Evolutionary conservation across 495 filamentous ascomycete species (phyloP), one percentile per base, ranked within the genome.

Genomic region (Halenospora varia): DNA sequence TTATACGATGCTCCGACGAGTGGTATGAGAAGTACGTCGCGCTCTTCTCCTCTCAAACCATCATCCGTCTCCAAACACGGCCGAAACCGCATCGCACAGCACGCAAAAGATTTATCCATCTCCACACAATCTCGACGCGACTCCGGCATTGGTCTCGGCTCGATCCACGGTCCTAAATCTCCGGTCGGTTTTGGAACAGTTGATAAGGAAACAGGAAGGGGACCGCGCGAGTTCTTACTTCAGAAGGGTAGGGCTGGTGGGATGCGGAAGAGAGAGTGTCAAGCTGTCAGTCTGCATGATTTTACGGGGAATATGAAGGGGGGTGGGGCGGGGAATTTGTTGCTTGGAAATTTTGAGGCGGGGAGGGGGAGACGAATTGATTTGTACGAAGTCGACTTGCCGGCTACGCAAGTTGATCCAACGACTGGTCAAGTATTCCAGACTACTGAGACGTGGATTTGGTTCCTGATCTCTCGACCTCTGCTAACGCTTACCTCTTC

Each of bases 301-400:
- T 62, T 66, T 17, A 57, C 52, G n/a, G 56, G 48, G 4, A 50
- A 62, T 44, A 55, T 57, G 49, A 25, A 19, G 19, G 57, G 39
- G 11, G 44, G 40, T 26, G 19, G 4, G 0, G 48, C 47, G 52
- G 24, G 20, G 2, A 62, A 66, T 25, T 40, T 53, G 17, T 10
- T 60, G 23, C 15, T 62, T 3, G 59, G 39, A 0, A 53, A 60
- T 53, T 62, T 35, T 57, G 35, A 8, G n/a, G 46, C 26, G 9
- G 25, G 45, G n/a, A 44, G 46, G 24, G 26, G 45, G 0, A 23
- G 50, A 3, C 52, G 51, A 19, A 46, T 66, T 39, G 60, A 59
- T 35, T 40, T 53, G 8, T 62, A 53, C 25, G 63, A 66, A 26
- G 45, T 62, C 46, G 55, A 62, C 26, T 41, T 66, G 63, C 57